Evolutionary conservation across 257 asterid species (phyloP).

Genomic region (Euphrasia confusa): DNA sequence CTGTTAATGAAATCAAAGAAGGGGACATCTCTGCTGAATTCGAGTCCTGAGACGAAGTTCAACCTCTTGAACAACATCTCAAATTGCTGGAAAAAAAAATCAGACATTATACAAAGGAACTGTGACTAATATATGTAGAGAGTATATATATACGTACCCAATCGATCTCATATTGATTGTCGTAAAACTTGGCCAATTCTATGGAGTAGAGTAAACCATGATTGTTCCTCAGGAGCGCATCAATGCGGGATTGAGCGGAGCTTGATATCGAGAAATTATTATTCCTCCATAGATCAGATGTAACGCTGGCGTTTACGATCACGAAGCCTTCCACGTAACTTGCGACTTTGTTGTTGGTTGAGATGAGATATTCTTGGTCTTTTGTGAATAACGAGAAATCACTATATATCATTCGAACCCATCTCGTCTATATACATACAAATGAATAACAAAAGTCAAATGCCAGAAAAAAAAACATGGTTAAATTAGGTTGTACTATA

Average conservation of each 20-base stretch:
- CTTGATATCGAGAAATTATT: not conserved
- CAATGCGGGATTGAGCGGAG: not conserved
- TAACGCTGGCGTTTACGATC: not conserved
- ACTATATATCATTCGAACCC: not conserved
- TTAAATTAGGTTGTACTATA: not conserved
- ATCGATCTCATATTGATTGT: not conserved
- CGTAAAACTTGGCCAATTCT: not conserved
- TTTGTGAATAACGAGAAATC: not conserved
- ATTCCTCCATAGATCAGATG: not conserved
- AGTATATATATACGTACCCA: not conserved
- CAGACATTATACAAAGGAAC: not conserved
- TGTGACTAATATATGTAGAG: not conserved
- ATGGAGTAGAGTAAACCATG: not conserved
- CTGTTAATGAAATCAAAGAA: slow-evolving; percentile 27
- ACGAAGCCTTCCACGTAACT: slow-evolving; percentile 1
- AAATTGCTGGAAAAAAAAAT: not conserved
- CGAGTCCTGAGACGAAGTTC: not conserved
- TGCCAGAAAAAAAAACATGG: not conserved
- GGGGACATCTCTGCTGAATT: slow-evolving; percentile 17
- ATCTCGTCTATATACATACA: not conserved
- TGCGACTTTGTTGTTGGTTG: not conserved
- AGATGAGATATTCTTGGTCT: slow-evolving; percentile 1
- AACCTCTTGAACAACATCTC: not conserved
- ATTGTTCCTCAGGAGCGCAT: not conserved
- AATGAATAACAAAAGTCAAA: not conserved